Evolutionary conservation across 192 early-diverging fungal species (phyloP).

Genomic region (Radiomyces spectabilis): DNA sequence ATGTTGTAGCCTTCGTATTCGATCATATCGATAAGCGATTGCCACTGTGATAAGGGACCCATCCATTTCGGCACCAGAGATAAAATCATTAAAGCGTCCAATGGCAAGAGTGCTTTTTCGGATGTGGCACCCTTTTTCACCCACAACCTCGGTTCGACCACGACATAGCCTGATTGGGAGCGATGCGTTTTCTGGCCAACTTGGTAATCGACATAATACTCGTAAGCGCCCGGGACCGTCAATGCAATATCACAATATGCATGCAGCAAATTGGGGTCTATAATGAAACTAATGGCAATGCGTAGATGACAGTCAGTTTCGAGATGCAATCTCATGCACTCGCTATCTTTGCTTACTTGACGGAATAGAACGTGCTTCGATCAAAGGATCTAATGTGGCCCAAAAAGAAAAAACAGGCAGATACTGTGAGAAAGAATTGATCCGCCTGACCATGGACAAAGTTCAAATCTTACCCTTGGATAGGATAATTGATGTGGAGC

Average conservation of each 20-base stretch:
- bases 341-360: conserved; percentile 26
- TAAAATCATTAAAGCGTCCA: conserved; percentile 86
- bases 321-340: too few relatives aligned
- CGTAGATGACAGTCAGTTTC: too few relatives aligned
- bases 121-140: too few relatives aligned
- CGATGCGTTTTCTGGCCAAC: conserved; percentile 1
- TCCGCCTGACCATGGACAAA: conserved; percentile 19
- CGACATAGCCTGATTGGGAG: conserved; percentile 57
- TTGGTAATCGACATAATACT: conserved; percentile 76
- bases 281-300: conserved; percentile 5
- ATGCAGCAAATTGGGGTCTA: conserved; percentile 41
- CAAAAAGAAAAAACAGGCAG: conserved; percentile 16
- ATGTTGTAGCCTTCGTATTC: conserved; percentile 89
- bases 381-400: conserved; percentile 25
- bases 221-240: conserved; percentile 69
- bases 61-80: conserved; percentile 97
- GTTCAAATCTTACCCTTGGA: conserved; percentile 53
- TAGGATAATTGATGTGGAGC: conserved; percentile 86
- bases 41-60: conserved; percentile 76
- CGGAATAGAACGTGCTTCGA: conserved; percentile 34
- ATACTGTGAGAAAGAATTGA: neutral
- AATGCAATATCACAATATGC: conserved; percentile 61
- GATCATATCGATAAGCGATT: conserved; percentile 59
- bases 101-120: conserved; percentile 45
- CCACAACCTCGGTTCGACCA: conserved; percentile 82